Base-by-base conservation (phyloP, 768 basidiomycete species). In the Lactarius psammicola region DNA sequence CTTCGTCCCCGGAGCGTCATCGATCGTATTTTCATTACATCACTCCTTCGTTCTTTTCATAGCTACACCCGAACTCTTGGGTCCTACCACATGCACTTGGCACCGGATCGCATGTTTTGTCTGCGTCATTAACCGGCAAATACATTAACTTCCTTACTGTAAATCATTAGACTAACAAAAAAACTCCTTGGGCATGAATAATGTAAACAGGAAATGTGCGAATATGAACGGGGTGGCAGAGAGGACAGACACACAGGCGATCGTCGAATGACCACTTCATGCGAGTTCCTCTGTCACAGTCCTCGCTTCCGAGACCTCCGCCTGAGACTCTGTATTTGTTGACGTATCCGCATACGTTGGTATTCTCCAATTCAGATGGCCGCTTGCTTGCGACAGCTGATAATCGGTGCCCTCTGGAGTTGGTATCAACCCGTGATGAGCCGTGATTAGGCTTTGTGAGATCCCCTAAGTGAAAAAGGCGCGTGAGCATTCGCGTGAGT, bases 381-480 rank as follows among this genome's bases (percentile, higher is more conserved):
- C 5, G 15, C 11, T n/a, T n/a, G 11, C 13, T 18, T 33, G 28
- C n/a, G 7, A 56, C 17, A 40, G 28, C 31, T 34, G 34, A 15
- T 55, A 55, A 30, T n/a, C 33, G 3, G 33, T 49, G 18, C n/a
- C 34, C 62, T 17, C 31, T 31, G 10, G 11, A 60, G 59, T n/a
- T 9, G 34, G 36, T 20, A 40, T 15, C 23, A 73, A 65, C 10
- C 69, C 70, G 38, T 71, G 60, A 33, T 67, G 71, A 17, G 68
- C 70, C 49, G 71, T 71, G 63, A 72, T 71, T 56, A 73, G 67
- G 56, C 68, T 66, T 53, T 73, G 73, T 11, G 73, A 73, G 33
- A 73, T 70, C 2, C 71, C 72, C 72, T 73, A 51, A 56, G 23
- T 5, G 6, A 40, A n/a, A n/a, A 18, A 40, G 49, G 15, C 2